Evolutionary conservation across 1,284 basidiomycete species (phyloP), one percentile per base, ranked within the genome.

Genomic region (Apiotrichum laibachii): DNA sequence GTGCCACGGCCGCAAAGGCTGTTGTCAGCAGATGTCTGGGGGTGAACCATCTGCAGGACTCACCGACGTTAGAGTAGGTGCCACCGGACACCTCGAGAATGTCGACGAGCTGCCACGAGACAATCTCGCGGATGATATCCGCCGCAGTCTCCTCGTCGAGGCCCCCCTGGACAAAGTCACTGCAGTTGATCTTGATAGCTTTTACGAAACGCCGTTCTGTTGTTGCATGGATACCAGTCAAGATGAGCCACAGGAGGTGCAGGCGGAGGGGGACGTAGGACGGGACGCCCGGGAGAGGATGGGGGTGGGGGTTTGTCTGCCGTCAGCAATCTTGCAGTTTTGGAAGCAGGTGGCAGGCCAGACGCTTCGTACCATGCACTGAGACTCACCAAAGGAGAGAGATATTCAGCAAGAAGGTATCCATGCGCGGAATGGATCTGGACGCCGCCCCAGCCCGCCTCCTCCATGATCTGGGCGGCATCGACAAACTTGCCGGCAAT

Each of bases 361-460:
- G n/a, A n/a, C n/a, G n/a, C n/a, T n/a, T n/a, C n/a, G n/a, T n/a
- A n/a, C n/a, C n/a, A n/a, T n/a, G n/a, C n/a, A n/a, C 3, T 31
- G 26, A 10, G 2, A 60, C 78, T 50, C 65, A 89, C 90, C 80
- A 88, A 86, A 1, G 85, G 84, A 5, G 87, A 91, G 43, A 97
- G 80, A 72, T 94, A 95, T 64, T 91, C 86, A 0, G 91, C 84
- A 18, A 97, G 79, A 19, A 96, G 82, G 74, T 96, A 93, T 31
- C 92, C 92, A 79, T 96, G 93, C 2, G 89, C 88, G 35, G 84
- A 88, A 76, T 98, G 94, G 21, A 98, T 65, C 71, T 98, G 86
- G 13, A 96, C 80, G 0, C 94, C 94, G 67, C 96, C 90, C 72
- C 94, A 96, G 0, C 91, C 91, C 31, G 88, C 81, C 55, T 83